phyloP scores from a whole-genome alignment of 2,329 filamentous ascomycete genomes.

The Xylariaceae sp. region DNA sequence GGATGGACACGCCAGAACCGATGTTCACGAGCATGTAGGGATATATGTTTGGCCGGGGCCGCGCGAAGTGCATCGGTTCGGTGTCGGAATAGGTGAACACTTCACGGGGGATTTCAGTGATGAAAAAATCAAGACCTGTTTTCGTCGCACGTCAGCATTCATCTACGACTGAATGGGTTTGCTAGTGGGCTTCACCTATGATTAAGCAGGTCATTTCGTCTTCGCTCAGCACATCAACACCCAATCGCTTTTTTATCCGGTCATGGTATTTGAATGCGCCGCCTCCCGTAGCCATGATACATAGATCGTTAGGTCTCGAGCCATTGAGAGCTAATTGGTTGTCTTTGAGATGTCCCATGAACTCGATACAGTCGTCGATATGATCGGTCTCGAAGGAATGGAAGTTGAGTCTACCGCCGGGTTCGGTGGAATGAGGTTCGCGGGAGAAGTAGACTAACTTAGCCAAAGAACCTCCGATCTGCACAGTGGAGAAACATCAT shows the following conservation, averaged over 20 bases:
- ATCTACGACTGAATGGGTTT: background rate
- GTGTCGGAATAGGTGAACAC: conserved; percentile 94
- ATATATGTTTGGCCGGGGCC: conserved; percentile 76
- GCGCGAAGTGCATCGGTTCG: conserved; percentile 85
- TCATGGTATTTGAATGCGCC: conserved; percentile 98
- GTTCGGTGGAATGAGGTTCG: conserved; percentile 72
- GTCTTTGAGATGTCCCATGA: conserved; percentile 79
- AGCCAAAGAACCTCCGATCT: conserved; percentile 93
- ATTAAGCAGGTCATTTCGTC: conserved; percentile 99
- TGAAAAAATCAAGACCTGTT: conserved; percentile 92
- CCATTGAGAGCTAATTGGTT: conserved; percentile 77
- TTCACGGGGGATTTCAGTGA: conserved; percentile 93
- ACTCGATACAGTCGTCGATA: conserved; percentile 90
- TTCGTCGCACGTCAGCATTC: conserved; percentile 14
- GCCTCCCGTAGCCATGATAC: conserved; percentile 92
- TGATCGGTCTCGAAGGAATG: conserved; percentile 93
- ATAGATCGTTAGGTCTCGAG: conserved; percentile 66
- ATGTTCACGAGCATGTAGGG: conserved; percentile 98
- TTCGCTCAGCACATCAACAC: conserved; percentile 83
- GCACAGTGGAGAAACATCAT: conserved; percentile 10
- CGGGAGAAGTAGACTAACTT: conserved; percentile 98
- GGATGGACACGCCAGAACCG: conserved; percentile 92
- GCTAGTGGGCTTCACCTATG: conserved; percentile 58
- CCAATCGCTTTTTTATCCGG: conserved; percentile 75
- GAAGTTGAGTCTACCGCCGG: conserved; percentile 89